These are phyloP conservation scores for Russula foetens DNA, from an alignment of 768 basidiomycete genomes.

Conservation along the genomic window DNA sequence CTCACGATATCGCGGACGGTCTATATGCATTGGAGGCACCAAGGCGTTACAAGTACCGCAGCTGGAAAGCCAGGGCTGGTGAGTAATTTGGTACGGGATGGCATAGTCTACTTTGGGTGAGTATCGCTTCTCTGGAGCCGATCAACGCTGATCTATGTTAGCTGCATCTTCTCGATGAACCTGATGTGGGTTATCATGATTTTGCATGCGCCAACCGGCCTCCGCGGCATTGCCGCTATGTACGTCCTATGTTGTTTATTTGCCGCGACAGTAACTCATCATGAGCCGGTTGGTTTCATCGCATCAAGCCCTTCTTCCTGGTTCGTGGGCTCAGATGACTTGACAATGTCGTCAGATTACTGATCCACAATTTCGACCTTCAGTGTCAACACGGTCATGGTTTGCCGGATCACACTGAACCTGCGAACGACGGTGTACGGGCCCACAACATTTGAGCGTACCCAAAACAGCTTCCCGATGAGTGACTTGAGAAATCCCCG, in stretches of 20 bases:
- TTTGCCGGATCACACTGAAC: conserved; percentile 20
- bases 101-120: conserved; percentile 18
- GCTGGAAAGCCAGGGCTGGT: neutral
- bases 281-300: neutral
- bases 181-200: conserved; percentile 20
- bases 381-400: conserved; percentile 17
- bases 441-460: conserved; percentile 2
- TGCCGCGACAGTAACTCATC: neutral
- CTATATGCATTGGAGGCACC: conserved; percentile 16
- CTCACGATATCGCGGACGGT: conserved; percentile 16
- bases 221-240: conserved; percentile 17
- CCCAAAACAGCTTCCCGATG: conserved; percentile 8
- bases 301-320: conserved; percentile 16
- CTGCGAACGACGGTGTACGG: conserved; percentile 18
- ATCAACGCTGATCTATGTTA: neutral
- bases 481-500: neutral
- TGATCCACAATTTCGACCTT: neutral
- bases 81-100: conserved; percentile 10
- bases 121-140: neutral
- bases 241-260: neutral
- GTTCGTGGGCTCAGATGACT: neutral
- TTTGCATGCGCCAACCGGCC: conserved; percentile 18
- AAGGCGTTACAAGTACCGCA: neutral
- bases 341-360: neutral
- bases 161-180: conserved; percentile 18